phyloP scores from a whole-genome alignment of 345 rosid species.

The Populus deltoides region DNA sequence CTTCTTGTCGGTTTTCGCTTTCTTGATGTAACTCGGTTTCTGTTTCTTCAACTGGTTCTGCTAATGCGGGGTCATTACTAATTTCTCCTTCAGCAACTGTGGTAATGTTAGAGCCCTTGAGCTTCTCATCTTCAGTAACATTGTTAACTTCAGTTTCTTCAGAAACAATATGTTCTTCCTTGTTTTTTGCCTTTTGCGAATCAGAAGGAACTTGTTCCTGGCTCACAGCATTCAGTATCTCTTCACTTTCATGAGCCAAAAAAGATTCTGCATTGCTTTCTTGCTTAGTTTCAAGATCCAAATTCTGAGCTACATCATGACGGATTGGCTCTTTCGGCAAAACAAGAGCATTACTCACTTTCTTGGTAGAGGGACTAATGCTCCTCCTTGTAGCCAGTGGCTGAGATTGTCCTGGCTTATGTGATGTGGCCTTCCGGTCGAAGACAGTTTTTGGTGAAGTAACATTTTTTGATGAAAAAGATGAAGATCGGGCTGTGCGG shows the following conservation, averaged over 20 bases:
- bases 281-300: constrained; percentile 23
- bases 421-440: constrained; percentile 36
- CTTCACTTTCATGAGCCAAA: constrained; percentile 29
- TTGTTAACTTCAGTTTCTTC: constrained; percentile 14
- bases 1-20: constrained; percentile 5
- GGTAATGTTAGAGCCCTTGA: constrained; percentile 7
- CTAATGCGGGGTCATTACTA: constrained; percentile 15
- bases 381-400: constrained; percentile 26
- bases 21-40: constrained; percentile 2
- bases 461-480: constrained; percentile 26
- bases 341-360: constrained; percentile 3
- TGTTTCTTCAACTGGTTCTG: neutral
- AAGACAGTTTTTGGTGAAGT: constrained; percentile 14
- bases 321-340: constrained; percentile 12
- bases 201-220: constrained; percentile 17
- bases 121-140: constrained; percentile 28
- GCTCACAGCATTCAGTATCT: constrained; percentile 29
- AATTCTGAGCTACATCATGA: constrained; percentile 10
- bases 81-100: constrained; percentile 20
- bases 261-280: constrained; percentile 18
- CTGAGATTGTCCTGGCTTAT: constrained; percentile 30
- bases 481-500: constrained; percentile 27
- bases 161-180: constrained; percentile 18
- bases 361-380: constrained; percentile 15
- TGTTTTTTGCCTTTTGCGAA: constrained; percentile 14